A percentile compares a stretch with the other conserved stretches of the same genome.
Conservation (phyloP, 2,329 filamentous ascomycete genomes). For the Lomentospora prolificans region DNA sequence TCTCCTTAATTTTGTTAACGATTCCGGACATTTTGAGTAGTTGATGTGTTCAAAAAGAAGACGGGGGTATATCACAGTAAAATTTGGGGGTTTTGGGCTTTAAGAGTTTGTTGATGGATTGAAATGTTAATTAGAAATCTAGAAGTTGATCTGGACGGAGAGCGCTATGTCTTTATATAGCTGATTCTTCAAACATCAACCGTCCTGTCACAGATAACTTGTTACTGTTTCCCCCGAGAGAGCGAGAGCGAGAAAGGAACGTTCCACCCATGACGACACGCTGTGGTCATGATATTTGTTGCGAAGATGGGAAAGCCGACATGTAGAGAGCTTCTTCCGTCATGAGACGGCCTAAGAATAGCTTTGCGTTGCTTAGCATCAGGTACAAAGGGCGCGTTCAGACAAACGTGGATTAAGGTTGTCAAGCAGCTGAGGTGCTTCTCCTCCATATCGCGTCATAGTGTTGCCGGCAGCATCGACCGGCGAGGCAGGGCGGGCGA, state of each 20-base stretch:
- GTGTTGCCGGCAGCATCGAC: neutral
- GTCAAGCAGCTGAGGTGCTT: neutral
- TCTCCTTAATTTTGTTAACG: constrained; percentile 6
- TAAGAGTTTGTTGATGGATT: neutral
- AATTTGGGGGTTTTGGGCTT: neutral
- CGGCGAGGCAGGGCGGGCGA: no score
- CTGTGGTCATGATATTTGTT: neutral
- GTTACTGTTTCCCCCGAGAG: neutral
- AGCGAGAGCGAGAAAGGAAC: neutral
- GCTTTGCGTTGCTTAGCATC: neutral
- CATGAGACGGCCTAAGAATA: neutral
- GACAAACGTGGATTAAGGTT: neutral
- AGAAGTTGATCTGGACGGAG: neutral
- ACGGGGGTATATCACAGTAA: neutral
- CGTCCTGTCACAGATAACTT: neutral
- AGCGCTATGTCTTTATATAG: neutral
- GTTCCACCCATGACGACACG: neutral
- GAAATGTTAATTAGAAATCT: neutral
- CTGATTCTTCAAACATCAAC: neutral
- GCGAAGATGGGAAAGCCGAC: neutral
- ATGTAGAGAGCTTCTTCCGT: neutral
- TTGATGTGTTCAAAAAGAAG: neutral
- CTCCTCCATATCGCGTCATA: neutral
- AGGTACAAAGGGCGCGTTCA: neutral
- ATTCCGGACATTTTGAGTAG: constrained; percentile 1